A percentile compares a stretch with the other conserved stretches of the same genome.
Conservation (phyloP, 441 rosid genomes). For the Eutrema salsugineum region DNA sequence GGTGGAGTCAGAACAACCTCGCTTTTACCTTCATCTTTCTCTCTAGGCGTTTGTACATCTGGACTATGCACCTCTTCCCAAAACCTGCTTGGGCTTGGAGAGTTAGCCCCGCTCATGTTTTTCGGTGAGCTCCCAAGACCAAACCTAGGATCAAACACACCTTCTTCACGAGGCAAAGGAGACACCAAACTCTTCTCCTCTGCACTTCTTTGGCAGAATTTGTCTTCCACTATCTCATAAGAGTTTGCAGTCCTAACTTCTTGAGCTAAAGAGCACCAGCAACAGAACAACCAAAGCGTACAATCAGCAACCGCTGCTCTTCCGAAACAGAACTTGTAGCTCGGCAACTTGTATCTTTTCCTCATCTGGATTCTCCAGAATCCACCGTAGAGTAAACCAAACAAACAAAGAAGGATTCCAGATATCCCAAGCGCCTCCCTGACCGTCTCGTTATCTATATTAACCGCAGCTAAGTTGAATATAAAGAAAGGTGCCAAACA, state of each 20-base stretch:
- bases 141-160: constrained; percentile 29
- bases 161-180: constrained; percentile 50
- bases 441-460: constrained; percentile 53
- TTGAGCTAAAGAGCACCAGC: constrained; percentile 94
- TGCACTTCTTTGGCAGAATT: constrained; percentile 39
- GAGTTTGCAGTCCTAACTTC: constrained; percentile 78
- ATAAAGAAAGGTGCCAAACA: constrained; percentile 93
- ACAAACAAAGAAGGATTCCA: constrained; percentile 70
- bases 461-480: constrained; percentile 86
- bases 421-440: constrained; percentile 60
- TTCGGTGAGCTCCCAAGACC: constrained; percentile 37
- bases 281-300: constrained; percentile 75
- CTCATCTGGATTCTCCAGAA: constrained; percentile 96
- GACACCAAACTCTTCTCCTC: constrained; percentile 31
- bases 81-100: constrained; percentile 48
- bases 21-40: constrained; percentile 40
- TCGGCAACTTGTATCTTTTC: constrained; percentile 70
- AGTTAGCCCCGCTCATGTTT: constrained; percentile 21
- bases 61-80: constrained; percentile 44
- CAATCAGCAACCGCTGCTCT: constrained; percentile 56
- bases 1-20: constrained; percentile 66
- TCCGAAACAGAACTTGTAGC: constrained; percentile 67
- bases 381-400: constrained; percentile 89
- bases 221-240: constrained; percentile 68
- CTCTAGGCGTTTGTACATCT: constrained; percentile 39